Evolutionary conservation across 352 stramenopile species (phyloP).

Genomic region (Thraustotheca clavata): DNA sequence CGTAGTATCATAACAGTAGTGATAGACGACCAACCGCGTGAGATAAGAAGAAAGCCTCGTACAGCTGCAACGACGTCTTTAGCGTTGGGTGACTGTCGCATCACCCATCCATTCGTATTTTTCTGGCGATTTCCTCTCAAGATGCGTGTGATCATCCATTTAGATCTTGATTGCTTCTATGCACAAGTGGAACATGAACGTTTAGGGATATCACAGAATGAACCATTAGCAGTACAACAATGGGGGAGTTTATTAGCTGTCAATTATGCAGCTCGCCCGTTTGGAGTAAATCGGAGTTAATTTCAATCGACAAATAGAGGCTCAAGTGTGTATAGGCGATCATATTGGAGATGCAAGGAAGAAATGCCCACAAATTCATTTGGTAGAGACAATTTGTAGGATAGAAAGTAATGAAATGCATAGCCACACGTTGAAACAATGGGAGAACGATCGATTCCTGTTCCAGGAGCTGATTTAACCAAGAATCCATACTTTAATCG

Average conservation of each 20-base stretch:
- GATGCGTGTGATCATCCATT: conserved; percentile 62
- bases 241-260: conserved; percentile 77
- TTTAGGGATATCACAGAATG: conserved; percentile 46
- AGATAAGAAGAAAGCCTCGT: too few species aligned
- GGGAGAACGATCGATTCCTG: conserved; percentile 49
- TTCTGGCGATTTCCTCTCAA: too few species aligned
- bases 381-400: conserved; percentile 31
- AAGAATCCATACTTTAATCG: conserved; percentile 30
- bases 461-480: conserved; percentile 25
- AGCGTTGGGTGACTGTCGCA: too few species aligned
- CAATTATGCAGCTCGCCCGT: conserved; percentile 72
- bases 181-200: conserved; percentile 73
- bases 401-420: background rate
- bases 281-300: conserved; percentile 46
- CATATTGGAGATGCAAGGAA: conserved; percentile 47
- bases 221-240: conserved; percentile 75
- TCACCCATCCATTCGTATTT: too few species aligned
- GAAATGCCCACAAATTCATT: conserved; percentile 70
- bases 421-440: conserved; percentile 80
- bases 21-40: too few species aligned
- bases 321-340: conserved; percentile 36
- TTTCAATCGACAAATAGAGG: background rate
- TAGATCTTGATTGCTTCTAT: conserved; percentile 87
- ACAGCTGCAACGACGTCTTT: too few species aligned
- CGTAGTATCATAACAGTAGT: too few species aligned